Percentiles rank a stretch among this genome's conserved stretches.
phyloP scores from a whole-genome alignment of 164 flowering plant genomes.

The Aristolochia contorta region DNA sequence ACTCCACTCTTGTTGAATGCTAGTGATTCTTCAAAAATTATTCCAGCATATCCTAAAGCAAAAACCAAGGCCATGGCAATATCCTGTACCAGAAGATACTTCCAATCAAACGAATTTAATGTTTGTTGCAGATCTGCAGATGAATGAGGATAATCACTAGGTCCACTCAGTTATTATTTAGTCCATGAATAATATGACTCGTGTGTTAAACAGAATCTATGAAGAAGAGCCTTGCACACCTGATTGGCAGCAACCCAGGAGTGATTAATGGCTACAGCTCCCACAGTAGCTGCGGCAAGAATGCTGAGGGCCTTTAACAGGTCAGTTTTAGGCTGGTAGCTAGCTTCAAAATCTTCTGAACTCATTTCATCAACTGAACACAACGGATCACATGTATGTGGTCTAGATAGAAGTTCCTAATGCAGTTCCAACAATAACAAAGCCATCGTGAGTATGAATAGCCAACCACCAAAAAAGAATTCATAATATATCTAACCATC shows the following conservation, averaged over 20 bases:
- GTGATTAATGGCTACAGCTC: constrained; percentile 80
- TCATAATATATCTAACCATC: too few relatives aligned
- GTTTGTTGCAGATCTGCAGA: not conserved
- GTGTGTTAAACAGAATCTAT: not conserved
- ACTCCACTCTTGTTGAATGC: constrained; percentile 99
- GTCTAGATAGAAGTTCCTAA: constrained; percentile 38
- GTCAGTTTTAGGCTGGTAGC: constrained; percentile 86
- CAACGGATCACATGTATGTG: constrained; percentile 88
- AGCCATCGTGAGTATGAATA: not conserved
- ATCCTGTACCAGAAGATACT: constrained; percentile 46
- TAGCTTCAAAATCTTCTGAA: constrained; percentile 67
- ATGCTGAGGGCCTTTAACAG: constrained; percentile 77
- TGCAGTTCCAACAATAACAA: constrained; percentile 4
- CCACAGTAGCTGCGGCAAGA: constrained; percentile 62
- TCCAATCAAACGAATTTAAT: constrained; percentile 7
- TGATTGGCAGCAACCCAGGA: constrained; percentile 98
- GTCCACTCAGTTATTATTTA: not conserved
- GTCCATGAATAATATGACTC: too few relatives aligned
- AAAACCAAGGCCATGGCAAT: constrained; percentile 87
- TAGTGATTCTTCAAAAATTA: constrained; percentile 91
- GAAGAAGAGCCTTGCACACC: constrained; percentile 24
- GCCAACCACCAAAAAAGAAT: too few relatives aligned
- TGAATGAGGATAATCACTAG: not conserved
- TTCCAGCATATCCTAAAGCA: constrained; percentile 88
- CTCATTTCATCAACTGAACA: constrained; percentile 95